These are phyloP conservation scores for Aspergillus sp. DNA, from an alignment of 2,329 filamentous ascomycete species.

Conservation along the genomic window DNA sequence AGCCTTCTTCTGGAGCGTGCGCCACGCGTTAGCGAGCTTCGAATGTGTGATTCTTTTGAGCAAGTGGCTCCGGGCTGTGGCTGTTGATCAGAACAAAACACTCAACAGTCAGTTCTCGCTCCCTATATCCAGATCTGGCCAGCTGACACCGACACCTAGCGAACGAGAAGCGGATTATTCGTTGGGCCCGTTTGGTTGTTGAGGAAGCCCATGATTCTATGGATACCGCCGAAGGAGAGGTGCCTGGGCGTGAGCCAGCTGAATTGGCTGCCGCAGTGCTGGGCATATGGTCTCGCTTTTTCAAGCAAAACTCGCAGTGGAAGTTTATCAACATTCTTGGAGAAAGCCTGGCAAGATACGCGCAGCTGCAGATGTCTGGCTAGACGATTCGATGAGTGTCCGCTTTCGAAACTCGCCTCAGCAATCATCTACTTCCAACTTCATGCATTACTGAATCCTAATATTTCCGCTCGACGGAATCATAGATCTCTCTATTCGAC, in stretches of 20 bases:
- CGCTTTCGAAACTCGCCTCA: not conserved
- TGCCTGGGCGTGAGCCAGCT: not conserved
- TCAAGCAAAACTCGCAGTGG: not conserved
- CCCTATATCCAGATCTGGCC: not conserved
- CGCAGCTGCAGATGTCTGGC: not conserved
- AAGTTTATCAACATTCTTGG: not conserved
- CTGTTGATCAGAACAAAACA: not conserved
- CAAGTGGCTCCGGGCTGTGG: not conserved
- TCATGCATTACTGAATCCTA: too few relatives aligned
- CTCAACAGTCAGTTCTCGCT: not conserved
- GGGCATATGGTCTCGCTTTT: not conserved
- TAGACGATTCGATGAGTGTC: not conserved
- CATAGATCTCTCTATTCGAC: too few relatives aligned
- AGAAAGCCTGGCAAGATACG: not conserved
- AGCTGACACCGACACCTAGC: not conserved
- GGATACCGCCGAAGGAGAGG: not conserved
- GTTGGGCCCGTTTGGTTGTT: not conserved
- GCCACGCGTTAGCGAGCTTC: not conserved
- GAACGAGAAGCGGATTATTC: not conserved
- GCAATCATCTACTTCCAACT: not conserved
- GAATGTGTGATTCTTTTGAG: not conserved
- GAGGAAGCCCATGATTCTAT: not conserved
- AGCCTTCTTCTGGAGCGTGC: constrained; percentile 3
- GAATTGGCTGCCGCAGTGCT: not conserved
- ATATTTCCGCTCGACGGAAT: too few relatives aligned